Conservation (phyloP, 2,329 filamentous ascomycete species). For the Pseudogymnoascus sp. region DNA sequence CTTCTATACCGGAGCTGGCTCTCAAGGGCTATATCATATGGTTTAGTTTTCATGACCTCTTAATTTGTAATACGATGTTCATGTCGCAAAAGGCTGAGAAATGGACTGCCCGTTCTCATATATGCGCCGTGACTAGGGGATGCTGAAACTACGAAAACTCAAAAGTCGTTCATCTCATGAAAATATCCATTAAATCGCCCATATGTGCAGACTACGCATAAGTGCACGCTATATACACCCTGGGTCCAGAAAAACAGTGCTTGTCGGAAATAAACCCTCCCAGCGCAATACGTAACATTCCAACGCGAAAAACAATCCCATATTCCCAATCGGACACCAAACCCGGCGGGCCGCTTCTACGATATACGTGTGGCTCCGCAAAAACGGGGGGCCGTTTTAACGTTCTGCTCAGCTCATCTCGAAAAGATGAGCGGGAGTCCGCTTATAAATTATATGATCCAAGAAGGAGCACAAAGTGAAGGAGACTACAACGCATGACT, state of each 20-base stretch:
- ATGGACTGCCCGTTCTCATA: neutral
- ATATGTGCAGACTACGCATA: neutral
- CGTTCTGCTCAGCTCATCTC: neutral
- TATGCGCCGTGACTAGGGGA: no score
- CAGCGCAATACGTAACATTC: neutral
- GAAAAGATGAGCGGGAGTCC: neutral
- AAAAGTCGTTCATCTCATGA: neutral
- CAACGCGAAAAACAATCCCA: neutral
- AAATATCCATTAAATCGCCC: neutral
- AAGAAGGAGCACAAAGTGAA: neutral
- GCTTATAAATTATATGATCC: neutral
- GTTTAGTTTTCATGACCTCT: neutral
- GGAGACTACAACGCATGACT: neutral
- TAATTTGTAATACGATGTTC: neutral
- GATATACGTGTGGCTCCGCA: conserved; percentile 6
- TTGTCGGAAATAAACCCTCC: neutral
- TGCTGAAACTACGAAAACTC: neutral
- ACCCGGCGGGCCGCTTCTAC: conserved; percentile 5
- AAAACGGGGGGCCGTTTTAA: conserved; percentile 4
- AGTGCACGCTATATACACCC: conserved; percentile 4
- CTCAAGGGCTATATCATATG: neutral
- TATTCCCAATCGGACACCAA: neutral
- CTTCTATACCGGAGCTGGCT: neutral
- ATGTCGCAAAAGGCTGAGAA: neutral
- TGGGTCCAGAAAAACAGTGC: neutral